A percentile compares a stretch with the other conserved stretches of the same genome.
phyloP scores from a whole-genome alignment of 2,329 filamentous ascomycete genomes.

The Plectosphaerella cucumerina region DNA sequence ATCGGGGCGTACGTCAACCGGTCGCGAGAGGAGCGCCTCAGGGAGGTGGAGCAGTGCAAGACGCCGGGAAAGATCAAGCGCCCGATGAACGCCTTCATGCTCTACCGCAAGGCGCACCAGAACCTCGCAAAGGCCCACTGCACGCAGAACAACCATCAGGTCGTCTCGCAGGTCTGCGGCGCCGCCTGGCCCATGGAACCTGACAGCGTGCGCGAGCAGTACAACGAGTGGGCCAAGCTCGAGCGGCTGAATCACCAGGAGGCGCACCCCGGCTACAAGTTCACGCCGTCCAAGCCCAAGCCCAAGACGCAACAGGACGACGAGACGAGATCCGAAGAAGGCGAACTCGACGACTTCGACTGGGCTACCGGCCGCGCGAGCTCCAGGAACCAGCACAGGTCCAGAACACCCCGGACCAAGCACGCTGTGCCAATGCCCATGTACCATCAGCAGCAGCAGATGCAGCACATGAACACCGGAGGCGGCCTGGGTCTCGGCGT shows the following conservation, averaged over 20 bases:
- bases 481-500: conserved; percentile 9
- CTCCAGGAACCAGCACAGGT: conserved; percentile 23
- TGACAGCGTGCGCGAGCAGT: conserved; percentile 66
- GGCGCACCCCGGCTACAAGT: conserved; percentile 91
- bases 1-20: conserved; percentile 79
- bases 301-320: conserved; percentile 29
- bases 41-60: conserved; percentile 66
- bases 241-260: conserved; percentile 81
- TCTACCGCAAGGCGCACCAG: conserved; percentile 91
- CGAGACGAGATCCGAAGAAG: conserved; percentile 35
- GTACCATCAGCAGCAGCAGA: conserved; percentile 6
- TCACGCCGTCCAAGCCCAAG: conserved; percentile 72
- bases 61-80: conserved; percentile 74
- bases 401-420: conserved; percentile 19
- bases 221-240: conserved; percentile 71
- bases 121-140: conserved; percentile 80
- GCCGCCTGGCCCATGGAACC: conserved; percentile 82
- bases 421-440: conserved; percentile 18
- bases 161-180: conserved; percentile 84
- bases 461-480: neutral
- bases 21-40: conserved; percentile 57
- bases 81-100: conserved; percentile 97
- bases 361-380: conserved; percentile 28
- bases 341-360: conserved; percentile 42
- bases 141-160: conserved; percentile 85